Conservation (phyloP, 108 stramenopile genomes). For the Fragilaria crotonensis region DNA sequence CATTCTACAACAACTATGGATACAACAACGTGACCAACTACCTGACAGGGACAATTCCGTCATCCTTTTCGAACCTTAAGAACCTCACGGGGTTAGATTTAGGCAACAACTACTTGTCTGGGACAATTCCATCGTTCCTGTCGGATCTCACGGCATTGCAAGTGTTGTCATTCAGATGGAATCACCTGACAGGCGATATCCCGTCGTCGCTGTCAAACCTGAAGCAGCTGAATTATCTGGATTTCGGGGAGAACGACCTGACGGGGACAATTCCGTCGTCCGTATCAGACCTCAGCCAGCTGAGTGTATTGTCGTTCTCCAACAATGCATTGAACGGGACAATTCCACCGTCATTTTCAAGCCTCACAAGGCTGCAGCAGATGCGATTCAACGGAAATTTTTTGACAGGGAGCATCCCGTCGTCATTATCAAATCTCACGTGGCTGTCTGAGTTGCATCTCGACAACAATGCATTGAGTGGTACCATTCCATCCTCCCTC, state of each 20-base stretch:
- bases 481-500: constrained; percentile 30
- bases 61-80: too few relatives aligned
- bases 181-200: too few relatives aligned
- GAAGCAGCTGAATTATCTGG: constrained; percentile 34
- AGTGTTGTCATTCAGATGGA: too few relatives aligned
- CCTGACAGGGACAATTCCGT: too few relatives aligned
- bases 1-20: too few relatives aligned
- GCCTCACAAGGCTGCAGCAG: constrained; percentile 34
- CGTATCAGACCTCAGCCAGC: constrained; percentile 38
- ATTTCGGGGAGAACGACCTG: constrained; percentile 46
- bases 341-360: constrained; percentile 37
- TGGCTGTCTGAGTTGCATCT: constrained; percentile 22
- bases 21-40: too few relatives aligned
- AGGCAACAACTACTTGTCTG: constrained; percentile 32
- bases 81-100: constrained; percentile 47
- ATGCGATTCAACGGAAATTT: constrained; percentile 38
- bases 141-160: constrained; percentile 36
- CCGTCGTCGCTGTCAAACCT: constrained; percentile 51
- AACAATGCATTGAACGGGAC: constrained; percentile 31
- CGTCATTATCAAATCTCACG: constrained; percentile 25
- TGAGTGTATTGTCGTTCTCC: constrained; percentile 34
- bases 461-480: constrained; percentile 27
- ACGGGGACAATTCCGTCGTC: constrained; percentile 54
- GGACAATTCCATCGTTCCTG: constrained; percentile 40
- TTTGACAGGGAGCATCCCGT: constrained; percentile 44